A percentile compares a stretch with the other conserved stretches of the same genome.
Conservation (phyloP, 805 yeast genomes). For the Candida odintsovae region DNA sequence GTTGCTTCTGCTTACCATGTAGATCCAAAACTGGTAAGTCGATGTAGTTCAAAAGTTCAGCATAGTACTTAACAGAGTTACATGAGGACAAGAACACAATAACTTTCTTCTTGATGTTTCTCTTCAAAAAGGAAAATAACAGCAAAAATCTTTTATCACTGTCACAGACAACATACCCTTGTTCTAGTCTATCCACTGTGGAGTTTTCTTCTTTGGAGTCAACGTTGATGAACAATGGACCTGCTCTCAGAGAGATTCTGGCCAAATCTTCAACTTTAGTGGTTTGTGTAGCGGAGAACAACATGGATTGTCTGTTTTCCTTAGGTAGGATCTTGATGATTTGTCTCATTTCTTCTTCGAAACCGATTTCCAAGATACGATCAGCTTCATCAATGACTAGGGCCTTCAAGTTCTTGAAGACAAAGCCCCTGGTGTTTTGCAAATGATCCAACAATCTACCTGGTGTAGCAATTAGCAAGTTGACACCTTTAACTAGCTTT, state of each 20-base stretch:
- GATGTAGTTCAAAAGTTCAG: conserved; percentile 90
- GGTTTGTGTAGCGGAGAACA: conserved; percentile 98
- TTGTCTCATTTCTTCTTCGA: conserved; percentile 98
- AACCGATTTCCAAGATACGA: conserved; percentile 94
- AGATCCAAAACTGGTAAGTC: conserved; percentile 94
- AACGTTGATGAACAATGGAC: conserved; percentile 91
- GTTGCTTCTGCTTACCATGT: conserved; percentile 98
- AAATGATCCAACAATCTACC: conserved; percentile 95
- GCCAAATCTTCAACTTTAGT: conserved; percentile 98
- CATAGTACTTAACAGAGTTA: conserved; percentile 93
- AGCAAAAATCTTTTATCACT: conserved; percentile 90
- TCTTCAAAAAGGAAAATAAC: conserved; percentile 86
- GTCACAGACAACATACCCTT: conserved; percentile 97
- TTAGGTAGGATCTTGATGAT: conserved; percentile 90
- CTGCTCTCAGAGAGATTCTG: conserved; percentile 88
- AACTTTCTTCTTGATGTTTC: conserved; percentile 85
- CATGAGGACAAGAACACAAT: conserved; percentile 95
- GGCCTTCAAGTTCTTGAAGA: conserved; percentile 91
- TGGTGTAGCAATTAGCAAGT: conserved; percentile 91
- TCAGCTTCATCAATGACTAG: conserved; percentile 97
- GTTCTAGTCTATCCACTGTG: conserved; percentile 96
- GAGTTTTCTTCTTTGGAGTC: conserved; percentile 78
- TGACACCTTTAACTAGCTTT: conserved; percentile 89
- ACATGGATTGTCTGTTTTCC: conserved; percentile 92
- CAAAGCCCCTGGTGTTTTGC: conserved; percentile 91